A percentile compares a stretch with the other conserved stretches of the same genome.
Conservation (phyloP, 176 grass and related monocot genomes). For the Aegilops tauschii region DNA sequence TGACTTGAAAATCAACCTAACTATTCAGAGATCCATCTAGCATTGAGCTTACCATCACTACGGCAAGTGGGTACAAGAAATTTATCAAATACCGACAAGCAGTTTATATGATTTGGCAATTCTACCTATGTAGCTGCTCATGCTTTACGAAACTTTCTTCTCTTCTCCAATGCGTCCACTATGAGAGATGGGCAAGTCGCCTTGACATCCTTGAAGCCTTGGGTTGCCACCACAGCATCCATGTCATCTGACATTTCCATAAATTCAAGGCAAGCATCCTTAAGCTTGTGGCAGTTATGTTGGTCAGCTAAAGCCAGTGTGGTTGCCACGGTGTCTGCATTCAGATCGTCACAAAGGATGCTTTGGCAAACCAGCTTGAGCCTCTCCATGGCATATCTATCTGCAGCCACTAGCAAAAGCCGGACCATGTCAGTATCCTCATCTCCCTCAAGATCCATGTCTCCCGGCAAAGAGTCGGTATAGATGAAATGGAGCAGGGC, state of each 20-base stretch:
- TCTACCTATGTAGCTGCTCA: not conserved
- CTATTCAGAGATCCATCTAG: not conserved
- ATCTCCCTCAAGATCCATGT: too few relatives aligned
- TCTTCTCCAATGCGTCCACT: not conserved
- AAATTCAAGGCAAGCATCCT: not conserved
- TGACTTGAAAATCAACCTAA: not conserved
- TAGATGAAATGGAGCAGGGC: not conserved
- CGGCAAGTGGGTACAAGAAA: not conserved
- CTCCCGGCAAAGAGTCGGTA: not conserved
- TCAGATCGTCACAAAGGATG: not conserved
- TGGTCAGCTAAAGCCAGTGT: constrained; percentile 2
- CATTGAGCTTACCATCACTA: not conserved
- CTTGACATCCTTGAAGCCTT: not conserved
- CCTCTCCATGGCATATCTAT: not conserved
- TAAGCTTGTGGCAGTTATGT: not conserved
- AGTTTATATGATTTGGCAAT: too few relatives aligned
- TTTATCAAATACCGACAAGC: not conserved
- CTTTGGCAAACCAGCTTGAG: not conserved
- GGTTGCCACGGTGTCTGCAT: not conserved
- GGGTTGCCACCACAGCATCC: not conserved
- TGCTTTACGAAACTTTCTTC: not conserved
- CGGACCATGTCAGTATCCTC: not conserved
- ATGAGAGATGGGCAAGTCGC: not conserved
- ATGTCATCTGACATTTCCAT: not conserved
- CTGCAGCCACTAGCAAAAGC: not conserved